Percentiles rank a stretch among this genome's conserved stretches.
These are phyloP conservation scores for Fusarium paranaense DNA, from an alignment of 2,329 filamentous ascomycete genomes.

Conservation along the genomic window DNA sequence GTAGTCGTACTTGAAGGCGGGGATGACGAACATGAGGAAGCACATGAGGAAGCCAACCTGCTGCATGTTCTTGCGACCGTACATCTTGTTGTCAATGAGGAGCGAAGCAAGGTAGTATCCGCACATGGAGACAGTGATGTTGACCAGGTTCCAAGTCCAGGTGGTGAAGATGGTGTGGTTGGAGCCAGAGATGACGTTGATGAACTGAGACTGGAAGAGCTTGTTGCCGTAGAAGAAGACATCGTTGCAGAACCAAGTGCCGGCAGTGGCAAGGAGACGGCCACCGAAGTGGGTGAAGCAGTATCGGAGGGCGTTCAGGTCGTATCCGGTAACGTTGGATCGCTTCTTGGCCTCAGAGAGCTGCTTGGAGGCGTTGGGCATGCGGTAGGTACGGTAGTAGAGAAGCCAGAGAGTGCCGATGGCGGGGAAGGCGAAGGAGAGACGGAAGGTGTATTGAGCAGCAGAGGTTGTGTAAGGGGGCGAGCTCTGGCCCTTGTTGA, in stretches of 20 bases:
- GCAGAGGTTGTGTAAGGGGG: constrained; percentile 82
- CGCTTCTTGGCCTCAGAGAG: constrained; percentile 87
- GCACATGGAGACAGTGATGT: constrained; percentile 84
- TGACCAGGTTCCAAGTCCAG: constrained; percentile 94
- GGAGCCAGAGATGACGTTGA: constrained; percentile 79
- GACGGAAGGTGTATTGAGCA: constrained; percentile 89
- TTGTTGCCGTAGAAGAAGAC: constrained; percentile 99
- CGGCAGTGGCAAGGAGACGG: constrained; percentile 86
- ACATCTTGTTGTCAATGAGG: constrained; percentile 95
- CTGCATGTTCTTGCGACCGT: constrained; percentile 96
- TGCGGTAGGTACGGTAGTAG: constrained; percentile 96
- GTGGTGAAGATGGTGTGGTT: constrained; percentile 81
- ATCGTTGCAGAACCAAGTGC: constrained; percentile 95
- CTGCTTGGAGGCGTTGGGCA: constrained; percentile 88
- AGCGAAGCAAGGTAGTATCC: constrained; percentile 94
- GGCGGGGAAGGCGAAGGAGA: constrained; percentile 92
- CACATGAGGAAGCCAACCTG: constrained; percentile 92
- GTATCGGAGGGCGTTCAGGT: constrained; percentile 82
- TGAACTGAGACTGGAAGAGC: constrained; percentile 94
- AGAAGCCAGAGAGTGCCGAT: constrained; percentile 93
- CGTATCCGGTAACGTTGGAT: constrained; percentile 89
- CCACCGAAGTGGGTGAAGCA: constrained; percentile 88
- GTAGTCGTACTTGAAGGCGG: constrained; percentile 88
- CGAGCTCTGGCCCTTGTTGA: constrained; percentile 80
- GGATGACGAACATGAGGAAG: constrained; percentile 93